A percentile compares a stretch with the other conserved stretches of the same genome.
Evolutionary conservation across 805 yeast species (phyloP).

Genomic region (Barnettozyma botsteinii): DNA sequence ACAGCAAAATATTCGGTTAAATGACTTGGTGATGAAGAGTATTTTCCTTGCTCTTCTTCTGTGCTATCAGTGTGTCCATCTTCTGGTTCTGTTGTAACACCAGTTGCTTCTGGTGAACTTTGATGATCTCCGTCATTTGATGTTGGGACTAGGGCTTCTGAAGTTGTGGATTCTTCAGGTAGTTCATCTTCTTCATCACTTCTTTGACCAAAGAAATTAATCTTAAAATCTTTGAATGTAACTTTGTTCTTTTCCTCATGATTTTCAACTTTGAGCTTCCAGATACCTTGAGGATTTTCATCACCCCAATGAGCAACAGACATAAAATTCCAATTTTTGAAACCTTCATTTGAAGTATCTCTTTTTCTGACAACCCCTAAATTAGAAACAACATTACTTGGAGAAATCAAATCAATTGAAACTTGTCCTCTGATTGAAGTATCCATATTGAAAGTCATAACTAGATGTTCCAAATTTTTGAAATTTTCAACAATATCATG

Average conservation of each 20-base stretch:
- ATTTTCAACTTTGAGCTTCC: slow-evolving; percentile 67
- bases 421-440: slow-evolving; percentile 66
- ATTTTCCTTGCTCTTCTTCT: slow-evolving; percentile 31
- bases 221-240: slow-evolving; percentile 61
- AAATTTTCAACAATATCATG: slow-evolving; percentile 52
- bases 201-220: slow-evolving; percentile 77
- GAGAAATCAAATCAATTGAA: slow-evolving; percentile 61
- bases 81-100: too few species aligned
- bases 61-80: slow-evolving; percentile 7
- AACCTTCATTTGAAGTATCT: slow-evolving; percentile 57
- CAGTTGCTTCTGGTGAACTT: too few species aligned
- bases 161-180: neutral
- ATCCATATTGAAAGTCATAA: slow-evolving; percentile 68
- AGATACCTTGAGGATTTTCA: slow-evolving; percentile 69
- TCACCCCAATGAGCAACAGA: slow-evolving; percentile 99
- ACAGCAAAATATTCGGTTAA: slow-evolving; percentile 59
- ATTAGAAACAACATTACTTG: slow-evolving; percentile 65
- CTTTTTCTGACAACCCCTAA: slow-evolving; percentile 61
- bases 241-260: slow-evolving; percentile 33
- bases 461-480: slow-evolving; percentile 77
- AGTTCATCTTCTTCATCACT: slow-evolving; percentile 33
- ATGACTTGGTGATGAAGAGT: slow-evolving; percentile 35
- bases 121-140: too few species aligned
- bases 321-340: slow-evolving; percentile 85
- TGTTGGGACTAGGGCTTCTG: too few species aligned